Evolutionary conservation across 2,329 filamentous ascomycete genomes (phyloP), one percentile per base, ranked within the genome.

Genomic region (Trichoderma atrobrunneum): DNA sequence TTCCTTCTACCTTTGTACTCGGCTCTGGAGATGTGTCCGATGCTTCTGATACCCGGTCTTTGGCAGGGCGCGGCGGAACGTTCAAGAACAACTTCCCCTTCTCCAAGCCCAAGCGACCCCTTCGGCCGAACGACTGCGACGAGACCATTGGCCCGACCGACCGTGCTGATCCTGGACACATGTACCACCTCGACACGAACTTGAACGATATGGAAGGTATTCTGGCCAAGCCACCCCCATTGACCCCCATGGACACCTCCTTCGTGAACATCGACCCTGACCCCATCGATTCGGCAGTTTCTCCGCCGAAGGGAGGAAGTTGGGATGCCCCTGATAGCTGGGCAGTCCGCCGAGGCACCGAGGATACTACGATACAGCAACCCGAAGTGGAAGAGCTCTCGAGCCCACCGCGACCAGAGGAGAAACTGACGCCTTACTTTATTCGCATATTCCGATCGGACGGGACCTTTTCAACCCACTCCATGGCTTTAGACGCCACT

Each of bases 311-410:
- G 70, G 90, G 91, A 2, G 90, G 91, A 2, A 89, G 89, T 4
- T 99, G 95, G 95, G 93, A 97, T 80, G 95, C 95, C 4, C 95
- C 96, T 1, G 95, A 98, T 80, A 98, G 95, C 80, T 99, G 96
- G 96, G 94, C 93, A 65, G 95, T 98, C 30, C 93, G 93, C 76
- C 91, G 90, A 73, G 86, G 86, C 59, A 89, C 88, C 8, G 91
- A 94, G 76, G 92, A 93, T 70, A 87, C 87, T 74, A 84, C 86
- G n/a, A 78, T 80, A 75, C 87, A 85, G 76, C 83, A 79, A 5
- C 83, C 85, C 1, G 92, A 94, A 71, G 84, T 88, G 16, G 92
- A 94, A 74, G 92, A 95, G 70, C 84, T 87, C 32, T 90, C 89
- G 61, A 88, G 89, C 65, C 87, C 89, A n/a, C 86, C 89, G 7